These are phyloP conservation scores for Hordeum vulgare DNA, from an alignment of 176 grass and related monocot genomes.

Conservation along the genomic window DNA sequence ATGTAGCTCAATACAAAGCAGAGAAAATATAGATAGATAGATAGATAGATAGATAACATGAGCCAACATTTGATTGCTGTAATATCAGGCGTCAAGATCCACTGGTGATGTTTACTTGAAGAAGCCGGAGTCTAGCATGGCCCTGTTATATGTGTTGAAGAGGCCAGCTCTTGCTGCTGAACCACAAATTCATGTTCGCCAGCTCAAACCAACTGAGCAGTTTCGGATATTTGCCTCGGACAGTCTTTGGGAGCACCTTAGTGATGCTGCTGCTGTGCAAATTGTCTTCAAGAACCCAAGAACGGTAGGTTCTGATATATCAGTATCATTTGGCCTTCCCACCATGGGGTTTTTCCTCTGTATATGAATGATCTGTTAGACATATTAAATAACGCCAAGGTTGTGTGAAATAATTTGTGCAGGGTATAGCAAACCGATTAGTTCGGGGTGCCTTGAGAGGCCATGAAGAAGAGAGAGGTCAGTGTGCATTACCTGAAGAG, in stretches of 20 bases:
- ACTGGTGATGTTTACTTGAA: conserved; percentile 91
- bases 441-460: conserved; percentile 74
- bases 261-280: conserved; percentile 60
- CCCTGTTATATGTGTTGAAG: conserved; percentile 43
- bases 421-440: conserved; percentile 82
- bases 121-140: conserved; percentile 58
- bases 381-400: not conserved
- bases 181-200: conserved; percentile 45
- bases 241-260: conserved; percentile 87
- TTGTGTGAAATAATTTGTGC: not conserved
- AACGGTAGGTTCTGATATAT: not conserved
- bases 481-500: conserved; percentile 62
- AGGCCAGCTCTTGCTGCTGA: conserved; percentile 68
- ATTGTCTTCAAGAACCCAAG: conserved; percentile 49
- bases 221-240: conserved; percentile 90
- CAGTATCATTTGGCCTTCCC: not conserved
- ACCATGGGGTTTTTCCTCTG: not conserved
- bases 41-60: not conserved
- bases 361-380: not conserved
- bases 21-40: no score
- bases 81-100: conserved; percentile 63
- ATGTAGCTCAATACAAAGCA: not conserved
- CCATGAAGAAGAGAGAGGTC: conserved; percentile 66
- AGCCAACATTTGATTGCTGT: not conserved
- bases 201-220: conserved; percentile 52